Percentiles rank a stretch among this genome's conserved stretches.
These are phyloP conservation scores for Porphyrellus cyaneotinctus DNA, from an alignment of 768 basidiomycete species.

Conservation along the genomic window DNA sequence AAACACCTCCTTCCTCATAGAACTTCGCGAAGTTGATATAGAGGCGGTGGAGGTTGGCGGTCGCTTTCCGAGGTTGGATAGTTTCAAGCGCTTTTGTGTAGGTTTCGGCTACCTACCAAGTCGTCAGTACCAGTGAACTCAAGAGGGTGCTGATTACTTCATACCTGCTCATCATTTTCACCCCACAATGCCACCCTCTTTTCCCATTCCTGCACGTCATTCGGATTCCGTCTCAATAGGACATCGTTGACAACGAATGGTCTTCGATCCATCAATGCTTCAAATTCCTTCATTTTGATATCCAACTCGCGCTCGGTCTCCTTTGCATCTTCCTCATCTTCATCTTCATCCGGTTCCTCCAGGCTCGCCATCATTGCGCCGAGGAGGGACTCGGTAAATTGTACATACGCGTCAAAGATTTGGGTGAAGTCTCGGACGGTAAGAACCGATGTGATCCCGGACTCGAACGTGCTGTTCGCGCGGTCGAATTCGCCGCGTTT, in stretches of 20 bases:
- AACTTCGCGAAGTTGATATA: slow-evolving; percentile 97
- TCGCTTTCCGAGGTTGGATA: slow-evolving; percentile 83
- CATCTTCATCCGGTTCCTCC: slow-evolving; percentile 71
- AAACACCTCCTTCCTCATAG: slow-evolving; percentile 91
- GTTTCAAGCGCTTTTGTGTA: slow-evolving; percentile 88
- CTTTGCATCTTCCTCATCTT: slow-evolving; percentile 71
- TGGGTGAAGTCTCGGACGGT: slow-evolving; percentile 97
- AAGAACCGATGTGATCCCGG: slow-evolving; percentile 76
- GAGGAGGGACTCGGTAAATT: slow-evolving; percentile 88
- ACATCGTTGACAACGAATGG: slow-evolving; percentile 98
- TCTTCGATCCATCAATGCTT: slow-evolving; percentile 89
- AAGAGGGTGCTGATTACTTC: neutral
- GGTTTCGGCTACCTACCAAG: slow-evolving; percentile 78
- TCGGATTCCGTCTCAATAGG: slow-evolving; percentile 85
- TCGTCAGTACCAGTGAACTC: neutral
- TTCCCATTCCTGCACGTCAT: slow-evolving; percentile 99
- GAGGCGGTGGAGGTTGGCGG: slow-evolving; percentile 83
- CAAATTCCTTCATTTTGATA: slow-evolving; percentile 84
- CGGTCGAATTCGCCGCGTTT: slow-evolving; percentile 94
- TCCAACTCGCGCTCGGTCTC: slow-evolving; percentile 86
- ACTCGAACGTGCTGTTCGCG: slow-evolving; percentile 83
- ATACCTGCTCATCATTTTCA: slow-evolving; percentile 88
- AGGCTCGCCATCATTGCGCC: slow-evolving; percentile 85
- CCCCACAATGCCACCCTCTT: slow-evolving; percentile 93
- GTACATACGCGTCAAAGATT: slow-evolving; percentile 94